Base-by-base conservation (phyloP, 108 stramenopile genomes). In the Cyclotella sp. region DNA sequence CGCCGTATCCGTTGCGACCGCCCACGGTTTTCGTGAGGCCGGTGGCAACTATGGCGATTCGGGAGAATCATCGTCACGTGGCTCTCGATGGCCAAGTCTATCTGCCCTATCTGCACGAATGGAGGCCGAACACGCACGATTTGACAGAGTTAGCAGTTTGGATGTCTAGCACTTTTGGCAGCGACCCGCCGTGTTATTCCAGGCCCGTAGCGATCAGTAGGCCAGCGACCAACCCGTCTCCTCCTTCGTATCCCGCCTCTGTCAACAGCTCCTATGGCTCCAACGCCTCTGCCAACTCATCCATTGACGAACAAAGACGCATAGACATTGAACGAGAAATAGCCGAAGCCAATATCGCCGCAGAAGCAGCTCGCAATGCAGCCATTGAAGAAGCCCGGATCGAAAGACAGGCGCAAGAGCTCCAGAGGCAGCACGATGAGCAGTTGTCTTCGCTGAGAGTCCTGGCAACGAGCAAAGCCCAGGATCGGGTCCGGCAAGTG, bases 181-280 rank as follows among this genome's bases (percentile, higher is more conserved):
- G 79, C 27, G 97, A 98, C 59, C 98, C 98, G 12, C 98, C 98
- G 13, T 93, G 97, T 49, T 98, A 91, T 83, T 83, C 95, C 51
- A 89, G 77, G 53, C 82, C 76, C 28, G 62, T 41, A 9, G 41
- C 74, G 3, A n/a, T 46, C 15, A 27, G 11, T 66, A 41, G n/a
- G 13, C 11, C 39, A 14, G 14, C 9, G 12, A 53, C 61, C n/a
- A 42, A 10, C 58, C 19, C 14, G 28, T 49, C 28, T 61, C 69
- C 61, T 47, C 68, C 67, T 63, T 54, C 63, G 49, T 81, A 59
- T 71, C 16, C 63, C 9, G 45, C n/a, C 34, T 61, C 60, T 24
- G 12, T 26, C 14, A 61, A 14, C 60, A 34, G 11, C 30, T 61
- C 60, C 4, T 55, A 9, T 8, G 2, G 21, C 24, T 12, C 14